phyloP scores from a whole-genome alignment of 805 yeast species.

The Sugiyamaella qingdaonensis region DNA sequence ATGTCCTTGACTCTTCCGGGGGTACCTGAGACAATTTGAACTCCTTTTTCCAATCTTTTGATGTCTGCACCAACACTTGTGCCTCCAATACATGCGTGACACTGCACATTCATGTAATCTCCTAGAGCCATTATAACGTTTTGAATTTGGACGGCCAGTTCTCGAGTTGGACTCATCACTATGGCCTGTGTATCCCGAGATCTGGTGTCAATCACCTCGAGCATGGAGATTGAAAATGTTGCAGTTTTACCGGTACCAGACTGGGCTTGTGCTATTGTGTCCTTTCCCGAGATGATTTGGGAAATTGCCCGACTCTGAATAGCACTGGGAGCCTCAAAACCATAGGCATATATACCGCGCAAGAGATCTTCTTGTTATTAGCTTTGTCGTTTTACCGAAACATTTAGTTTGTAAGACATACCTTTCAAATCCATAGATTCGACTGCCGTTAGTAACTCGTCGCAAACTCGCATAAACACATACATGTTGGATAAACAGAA shows the following conservation, averaged over 20 bases:
- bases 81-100: slow-evolving; percentile 98
- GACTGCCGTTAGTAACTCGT: slow-evolving; percentile 29
- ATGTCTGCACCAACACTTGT: slow-evolving; percentile 85
- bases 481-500: slow-evolving; percentile 16
- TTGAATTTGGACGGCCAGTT: slow-evolving; percentile 93
- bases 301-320: slow-evolving; percentile 78
- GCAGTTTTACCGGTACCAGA: slow-evolving; percentile 93
- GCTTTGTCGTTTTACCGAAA: neutral
- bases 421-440: slow-evolving; percentile 33
- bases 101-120: slow-evolving; percentile 80
- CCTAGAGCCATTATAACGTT: slow-evolving; percentile 89
- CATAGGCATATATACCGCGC: slow-evolving; percentile 70
- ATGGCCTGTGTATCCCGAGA: slow-evolving; percentile 82
- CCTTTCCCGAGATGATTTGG: slow-evolving; percentile 72
- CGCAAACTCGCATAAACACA: slow-evolving; percentile 28
- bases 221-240: slow-evolving; percentile 67
- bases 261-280: slow-evolving; percentile 79
- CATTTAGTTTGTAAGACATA: neutral
- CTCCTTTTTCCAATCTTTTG: slow-evolving; percentile 77
- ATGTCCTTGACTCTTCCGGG: slow-evolving; percentile 97
- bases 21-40: slow-evolving; percentile 93
- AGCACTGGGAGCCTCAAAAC: slow-evolving; percentile 77
- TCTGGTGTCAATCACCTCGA: slow-evolving; percentile 60
- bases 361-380: slow-evolving; percentile 16
- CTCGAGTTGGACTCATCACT: slow-evolving; percentile 95